Conservation (phyloP, 805 yeast species). For the Candida bentonensis region DNA sequence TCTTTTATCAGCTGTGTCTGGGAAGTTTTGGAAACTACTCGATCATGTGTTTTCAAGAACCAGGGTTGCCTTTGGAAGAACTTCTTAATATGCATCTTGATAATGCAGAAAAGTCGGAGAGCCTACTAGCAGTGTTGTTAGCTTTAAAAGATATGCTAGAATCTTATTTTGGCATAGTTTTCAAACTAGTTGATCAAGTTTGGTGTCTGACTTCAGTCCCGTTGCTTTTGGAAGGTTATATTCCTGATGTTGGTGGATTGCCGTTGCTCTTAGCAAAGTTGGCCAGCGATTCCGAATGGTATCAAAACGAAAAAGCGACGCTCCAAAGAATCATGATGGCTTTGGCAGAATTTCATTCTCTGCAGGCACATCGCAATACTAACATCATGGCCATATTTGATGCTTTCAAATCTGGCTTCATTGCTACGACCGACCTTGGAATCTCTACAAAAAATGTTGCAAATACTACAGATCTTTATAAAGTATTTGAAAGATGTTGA, state of each 20-base stretch:
- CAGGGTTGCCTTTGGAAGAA: conserved; percentile 22
- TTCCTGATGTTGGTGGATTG: conserved; percentile 49
- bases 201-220: conserved; percentile 43
- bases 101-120: conserved; percentile 2
- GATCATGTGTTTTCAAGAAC: conserved; percentile 25
- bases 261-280: conserved; percentile 53
- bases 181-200: conserved; percentile 21
- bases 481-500: conserved; percentile 79
- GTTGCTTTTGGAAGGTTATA: conserved; percentile 45
- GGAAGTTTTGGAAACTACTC: conserved; percentile 79
- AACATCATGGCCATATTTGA: conserved; percentile 40
- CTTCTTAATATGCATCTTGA: conserved; percentile 20
- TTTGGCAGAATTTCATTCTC: conserved; percentile 60
- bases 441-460: conserved; percentile 70
- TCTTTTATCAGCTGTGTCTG: conserved; percentile 71
- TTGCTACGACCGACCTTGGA: conserved; percentile 44
- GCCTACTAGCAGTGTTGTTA: conserved; percentile 17
- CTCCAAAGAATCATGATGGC: conserved; percentile 50
- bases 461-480: conserved; percentile 77
- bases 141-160: conserved; percentile 62
- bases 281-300: conserved; percentile 46
- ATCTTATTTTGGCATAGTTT: conserved; percentile 58
- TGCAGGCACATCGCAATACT: conserved; percentile 33
- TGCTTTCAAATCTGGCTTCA: conserved; percentile 40
- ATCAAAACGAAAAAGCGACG: conserved; percentile 49